Conservation (phyloP, 495 filamentous ascomycete species). For the Aspergillus heteromorphus region DNA sequence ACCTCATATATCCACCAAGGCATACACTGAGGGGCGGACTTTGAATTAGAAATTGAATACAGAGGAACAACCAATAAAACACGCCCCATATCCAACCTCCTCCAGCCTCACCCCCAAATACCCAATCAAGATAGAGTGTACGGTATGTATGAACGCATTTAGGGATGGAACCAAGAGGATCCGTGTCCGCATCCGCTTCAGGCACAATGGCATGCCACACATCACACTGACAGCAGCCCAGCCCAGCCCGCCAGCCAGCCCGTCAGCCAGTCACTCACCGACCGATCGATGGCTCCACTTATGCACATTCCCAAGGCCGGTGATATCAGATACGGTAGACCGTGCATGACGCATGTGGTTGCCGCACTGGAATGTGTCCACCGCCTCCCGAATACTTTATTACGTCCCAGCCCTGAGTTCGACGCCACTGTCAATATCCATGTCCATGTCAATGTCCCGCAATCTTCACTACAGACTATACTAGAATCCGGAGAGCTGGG, state of each 20-base stretch:
- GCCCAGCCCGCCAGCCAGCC: not conserved
- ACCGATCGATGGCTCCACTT: slow-evolving; percentile 1
- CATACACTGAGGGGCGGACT: no score
- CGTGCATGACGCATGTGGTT: slow-evolving; percentile 2
- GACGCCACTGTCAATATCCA: no score
- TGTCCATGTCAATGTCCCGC: no score
- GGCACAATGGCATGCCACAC: not conserved
- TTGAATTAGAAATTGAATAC: no score
- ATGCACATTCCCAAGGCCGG: slow-evolving; percentile 1
- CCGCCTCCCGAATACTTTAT: not conserved
- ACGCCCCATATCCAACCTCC: no score
- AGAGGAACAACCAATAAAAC: no score
- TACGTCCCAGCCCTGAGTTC: not conserved
- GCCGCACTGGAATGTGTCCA: not conserved
- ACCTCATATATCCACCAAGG: no score
- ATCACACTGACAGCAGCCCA: not conserved
- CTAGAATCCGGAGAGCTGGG: not conserved
- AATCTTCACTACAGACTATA: not conserved
- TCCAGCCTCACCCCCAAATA: not conserved
- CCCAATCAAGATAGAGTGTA: no score
- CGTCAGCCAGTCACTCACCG: no score
- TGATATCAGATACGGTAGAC: not conserved
- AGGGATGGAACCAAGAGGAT: no score
- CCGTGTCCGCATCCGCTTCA: no score
- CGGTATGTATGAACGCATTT: no score